phyloP scores from a whole-genome alignment of 495 filamentous ascomycete genomes.

The Halenospora varia region DNA sequence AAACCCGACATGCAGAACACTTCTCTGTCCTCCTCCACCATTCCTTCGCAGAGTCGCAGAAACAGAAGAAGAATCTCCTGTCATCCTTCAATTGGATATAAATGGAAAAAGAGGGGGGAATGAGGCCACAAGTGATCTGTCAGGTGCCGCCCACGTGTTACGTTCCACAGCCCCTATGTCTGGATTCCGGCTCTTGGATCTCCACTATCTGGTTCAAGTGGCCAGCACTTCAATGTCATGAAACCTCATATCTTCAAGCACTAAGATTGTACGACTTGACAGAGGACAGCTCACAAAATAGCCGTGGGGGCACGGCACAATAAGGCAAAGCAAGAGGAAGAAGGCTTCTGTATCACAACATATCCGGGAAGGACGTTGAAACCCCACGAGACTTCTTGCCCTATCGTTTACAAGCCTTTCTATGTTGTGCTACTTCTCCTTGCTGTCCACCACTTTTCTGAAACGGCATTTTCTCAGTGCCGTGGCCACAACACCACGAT shows the following conservation, averaged over 20 bases:
- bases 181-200: neutral
- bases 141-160: neutral
- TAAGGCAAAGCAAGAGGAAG: too few relatives aligned
- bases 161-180: neutral
- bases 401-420: neutral
- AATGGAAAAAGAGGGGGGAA: neutral
- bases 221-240: too few relatives aligned
- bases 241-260: neutral
- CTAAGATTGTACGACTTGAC: neutral
- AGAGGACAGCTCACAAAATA: neutral
- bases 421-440: neutral
- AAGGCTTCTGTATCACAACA: neutral
- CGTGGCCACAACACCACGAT: neutral
- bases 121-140: neutral
- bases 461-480: neutral
- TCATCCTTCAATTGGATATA: too few relatives aligned
- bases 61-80: neutral
- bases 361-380: neutral
- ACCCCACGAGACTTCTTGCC: neutral
- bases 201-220: neutral
- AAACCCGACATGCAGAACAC: too few relatives aligned
- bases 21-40: too few relatives aligned
- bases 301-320: neutral
- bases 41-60: neutral
- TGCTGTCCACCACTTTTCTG: neutral